Conservation (phyloP, 1,284 basidiomycete genomes). For the Ceratobasidium sp. region DNA sequence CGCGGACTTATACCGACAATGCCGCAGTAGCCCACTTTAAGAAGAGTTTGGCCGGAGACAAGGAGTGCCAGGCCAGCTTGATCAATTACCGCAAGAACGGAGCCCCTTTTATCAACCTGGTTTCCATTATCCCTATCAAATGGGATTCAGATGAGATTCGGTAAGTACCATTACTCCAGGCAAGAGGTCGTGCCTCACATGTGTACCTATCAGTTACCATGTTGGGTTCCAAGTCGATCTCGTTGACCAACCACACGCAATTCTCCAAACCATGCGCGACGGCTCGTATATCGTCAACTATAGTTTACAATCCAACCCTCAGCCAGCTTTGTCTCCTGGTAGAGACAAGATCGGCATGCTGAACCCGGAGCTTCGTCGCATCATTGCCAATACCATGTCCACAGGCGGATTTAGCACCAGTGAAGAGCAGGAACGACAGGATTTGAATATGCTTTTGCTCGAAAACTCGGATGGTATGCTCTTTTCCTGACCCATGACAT, state of each 20-base stretch:
- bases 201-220: constrained; percentile 68
- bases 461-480: constrained; percentile 58
- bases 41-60: constrained; percentile 70
- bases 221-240: constrained; percentile 92
- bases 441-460: constrained; percentile 71
- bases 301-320: constrained; percentile 48
- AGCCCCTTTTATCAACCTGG: constrained; percentile 84
- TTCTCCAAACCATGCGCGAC: constrained; percentile 76
- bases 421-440: constrained; percentile 54
- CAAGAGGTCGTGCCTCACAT: background rate
- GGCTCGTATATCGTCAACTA: constrained; percentile 75
- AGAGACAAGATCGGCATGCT: constrained; percentile 19
- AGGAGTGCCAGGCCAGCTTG: constrained; percentile 87
- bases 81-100: constrained; percentile 91
- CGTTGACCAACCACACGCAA: constrained; percentile 83
- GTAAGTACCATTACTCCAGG: constrained; percentile 7
- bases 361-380: constrained; percentile 32
- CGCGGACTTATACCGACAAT: constrained; percentile 70
- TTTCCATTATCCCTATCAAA: constrained; percentile 81
- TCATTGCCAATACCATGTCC: constrained; percentile 43
- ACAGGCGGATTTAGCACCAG: constrained; percentile 4
- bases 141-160: constrained; percentile 59
- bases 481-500: background rate
- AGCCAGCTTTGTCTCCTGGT: constrained; percentile 40
- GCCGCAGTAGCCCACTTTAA: constrained; percentile 74